Base-by-base conservation (phyloP, 2,329 filamentous ascomycete genomes). In the Stagonosporopsis vannaccii region DNA sequence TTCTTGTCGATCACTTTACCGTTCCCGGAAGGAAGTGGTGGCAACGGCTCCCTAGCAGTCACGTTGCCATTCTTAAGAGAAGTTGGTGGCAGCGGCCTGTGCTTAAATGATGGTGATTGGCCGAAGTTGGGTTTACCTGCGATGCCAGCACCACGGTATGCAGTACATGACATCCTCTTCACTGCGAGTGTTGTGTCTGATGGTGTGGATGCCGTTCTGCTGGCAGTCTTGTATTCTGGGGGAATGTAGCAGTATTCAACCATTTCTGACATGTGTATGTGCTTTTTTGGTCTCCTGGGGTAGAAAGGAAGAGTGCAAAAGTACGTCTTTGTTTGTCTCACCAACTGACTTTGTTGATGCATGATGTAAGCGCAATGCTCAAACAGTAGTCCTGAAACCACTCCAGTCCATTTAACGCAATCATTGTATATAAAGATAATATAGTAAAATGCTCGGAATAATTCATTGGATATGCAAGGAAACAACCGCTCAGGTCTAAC, bases 241-340 rank as follows among this genome's bases (percentile, higher is more conserved):
- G 51, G 45, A 5, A 55, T 50, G 35, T 44, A 53, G 37, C 43
- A 42, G 11, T 53, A 53, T 8, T 6, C 48, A 12, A 41, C 22
- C 43, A 47, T 53, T 17, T 17, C 3, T 19, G 6, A 19, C 15
- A 17, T 36, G 7, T 15, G 12, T 15, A 6, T 8, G 2, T 33
- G 32, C 2, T 8, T 13, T 33, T 19, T 3, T 36, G 11, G 3
- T 19, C 19, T 36, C 7, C 15, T 8, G 6, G 33, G 15, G 4
- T 19, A 19, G n/a, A n/a, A n/a, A 17, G 33, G 33, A 17, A 36
- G 33, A 36, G 28, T 9, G 11, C 12, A 19, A 3, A 17, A 6
- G 15, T 30, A n/a, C 7, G 11, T n/a, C 6, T 36, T 36, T 36
- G 15, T 36, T 35, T 35, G 32, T 28, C n/a, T n/a, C n/a, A n/a